Base-by-base conservation (phyloP, 129 eudicot genomes). In the Daucus carota region DNA sequence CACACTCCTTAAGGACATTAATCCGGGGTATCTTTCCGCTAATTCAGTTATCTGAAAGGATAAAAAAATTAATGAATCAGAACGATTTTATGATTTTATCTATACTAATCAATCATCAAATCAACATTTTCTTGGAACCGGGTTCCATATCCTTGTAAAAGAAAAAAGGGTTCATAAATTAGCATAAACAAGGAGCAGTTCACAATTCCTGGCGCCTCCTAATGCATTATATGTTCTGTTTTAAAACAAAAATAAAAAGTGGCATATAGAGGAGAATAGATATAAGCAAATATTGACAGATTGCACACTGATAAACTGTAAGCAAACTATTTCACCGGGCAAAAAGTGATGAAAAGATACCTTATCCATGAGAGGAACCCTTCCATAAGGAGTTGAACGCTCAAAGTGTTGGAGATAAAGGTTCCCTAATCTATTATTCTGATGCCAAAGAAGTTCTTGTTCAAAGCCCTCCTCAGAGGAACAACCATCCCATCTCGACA, bases 401-500 rank as follows among this genome's bases (percentile, higher is more conserved):
- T 90, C 96, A 31, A 90, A 87, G 66, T 87, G 87, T 42, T 90
- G 88, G 38, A 77, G 81, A 77, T 90, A 87, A 77, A 90, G 92
- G 43, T 80, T 72, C 59, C 97, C 95, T 84, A 91, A 82, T 62
- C 92, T 85, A 71, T 83, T 84, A 71, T 85, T 86, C 8, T 75
- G 76, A 16, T 81, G 94, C 78, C 81, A 85, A 8, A 73, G 80
- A 57, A 70, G 43, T 50, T 91, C 92, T 52, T 88, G 94, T 80
- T 91, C 96, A 28, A 76, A 81, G 31, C 97, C 92, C 46, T 91
- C 97, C 29, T 91, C 97, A 0, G 97, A 92, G 1, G 98, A 92
- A 73, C 92, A 88, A 26, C 94, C 98, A 70, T 92, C 97, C 96
- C 96, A 92, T 62, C 90, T 85, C 45, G 93, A 92, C 60, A 80